Evolutionary conservation across 305 asterid genomes (phyloP).

Genomic region (Fraxinus floribunda): DNA sequence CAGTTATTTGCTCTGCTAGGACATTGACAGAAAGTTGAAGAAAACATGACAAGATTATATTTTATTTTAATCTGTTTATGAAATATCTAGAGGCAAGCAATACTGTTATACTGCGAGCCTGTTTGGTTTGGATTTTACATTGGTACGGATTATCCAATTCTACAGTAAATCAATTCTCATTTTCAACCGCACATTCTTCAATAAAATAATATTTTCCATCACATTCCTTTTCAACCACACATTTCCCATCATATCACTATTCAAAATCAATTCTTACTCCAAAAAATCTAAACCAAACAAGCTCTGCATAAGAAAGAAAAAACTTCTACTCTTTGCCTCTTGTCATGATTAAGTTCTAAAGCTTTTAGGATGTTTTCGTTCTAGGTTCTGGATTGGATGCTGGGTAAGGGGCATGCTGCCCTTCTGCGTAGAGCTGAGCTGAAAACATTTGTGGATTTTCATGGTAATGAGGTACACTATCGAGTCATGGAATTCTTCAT

Average conservation of each 20-base stretch:
- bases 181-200: too few species aligned
- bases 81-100: not conserved
- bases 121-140: too few species aligned
- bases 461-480: slow-evolving; percentile 78
- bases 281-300: too few species aligned
- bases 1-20: not conserved
- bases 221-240: too few species aligned
- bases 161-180: too few species aligned
- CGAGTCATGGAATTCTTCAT: not conserved
- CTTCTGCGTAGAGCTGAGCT: slow-evolving; percentile 93
- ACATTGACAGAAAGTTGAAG: not conserved
- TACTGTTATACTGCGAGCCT: not conserved
- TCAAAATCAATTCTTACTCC: too few species aligned
- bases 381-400: slow-evolving; percentile 94
- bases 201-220: too few species aligned
- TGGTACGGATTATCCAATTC: too few species aligned
- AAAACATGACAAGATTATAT: slow-evolving; percentile 2
- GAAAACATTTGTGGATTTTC: slow-evolving; percentile 93
- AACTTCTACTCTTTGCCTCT: not conserved
- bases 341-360: not conserved
- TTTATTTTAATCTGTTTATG: not conserved
- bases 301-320: not conserved
- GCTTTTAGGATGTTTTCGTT: slow-evolving; percentile 5
- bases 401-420: slow-evolving; percentile 97
- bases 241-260: too few species aligned